A percentile compares a stretch with the other conserved stretches of the same genome.
Evolutionary conservation across 2,329 filamentous ascomycete genomes (phyloP).

Genomic region (Xylariaceae sp.): DNA sequence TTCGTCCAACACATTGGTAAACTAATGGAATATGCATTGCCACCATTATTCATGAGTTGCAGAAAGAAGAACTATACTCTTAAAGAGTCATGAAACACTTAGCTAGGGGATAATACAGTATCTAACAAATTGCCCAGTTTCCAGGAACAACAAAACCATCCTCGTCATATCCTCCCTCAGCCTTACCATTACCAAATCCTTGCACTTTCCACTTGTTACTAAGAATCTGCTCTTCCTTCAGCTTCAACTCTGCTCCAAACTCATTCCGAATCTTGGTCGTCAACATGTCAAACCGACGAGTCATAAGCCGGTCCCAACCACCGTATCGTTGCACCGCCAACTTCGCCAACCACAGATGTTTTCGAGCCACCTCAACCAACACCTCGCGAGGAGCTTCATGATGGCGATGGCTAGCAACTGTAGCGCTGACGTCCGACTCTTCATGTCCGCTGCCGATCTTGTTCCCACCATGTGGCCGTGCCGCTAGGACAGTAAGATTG

Average conservation of each 20-base stretch:
- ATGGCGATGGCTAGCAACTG: conserved; percentile 1
- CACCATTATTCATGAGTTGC: too few relatives aligned
- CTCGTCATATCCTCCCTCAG: conserved; percentile 10
- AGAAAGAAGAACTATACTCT: too few relatives aligned
- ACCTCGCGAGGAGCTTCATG: conserved; percentile 9
- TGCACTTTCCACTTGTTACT: conserved; percentile 12
- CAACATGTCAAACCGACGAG: conserved; percentile 9
- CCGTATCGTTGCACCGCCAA: conserved; percentile 15
- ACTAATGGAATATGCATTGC: too few relatives aligned
- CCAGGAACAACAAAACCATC: conserved; percentile 9
- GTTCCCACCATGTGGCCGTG: not conserved
- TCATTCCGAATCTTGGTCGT: conserved; percentile 11
- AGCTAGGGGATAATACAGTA: not conserved
- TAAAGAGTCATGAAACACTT: too few relatives aligned
- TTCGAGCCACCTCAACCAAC: conserved; percentile 10
- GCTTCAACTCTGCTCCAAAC: conserved; percentile 10
- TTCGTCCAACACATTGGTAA: too few relatives aligned
- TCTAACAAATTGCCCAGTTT: conserved; percentile 7
- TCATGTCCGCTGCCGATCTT: not conserved
- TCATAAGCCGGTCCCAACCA: conserved; percentile 4
- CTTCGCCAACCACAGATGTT: conserved; percentile 9
- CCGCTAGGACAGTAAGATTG: not conserved
- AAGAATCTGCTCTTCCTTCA: conserved; percentile 11
- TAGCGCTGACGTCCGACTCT: not conserved
- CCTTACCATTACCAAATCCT: conserved; percentile 9